Conservation (phyloP, 2,329 filamentous ascomycete genomes). For the Penicillium griseofulvum region DNA sequence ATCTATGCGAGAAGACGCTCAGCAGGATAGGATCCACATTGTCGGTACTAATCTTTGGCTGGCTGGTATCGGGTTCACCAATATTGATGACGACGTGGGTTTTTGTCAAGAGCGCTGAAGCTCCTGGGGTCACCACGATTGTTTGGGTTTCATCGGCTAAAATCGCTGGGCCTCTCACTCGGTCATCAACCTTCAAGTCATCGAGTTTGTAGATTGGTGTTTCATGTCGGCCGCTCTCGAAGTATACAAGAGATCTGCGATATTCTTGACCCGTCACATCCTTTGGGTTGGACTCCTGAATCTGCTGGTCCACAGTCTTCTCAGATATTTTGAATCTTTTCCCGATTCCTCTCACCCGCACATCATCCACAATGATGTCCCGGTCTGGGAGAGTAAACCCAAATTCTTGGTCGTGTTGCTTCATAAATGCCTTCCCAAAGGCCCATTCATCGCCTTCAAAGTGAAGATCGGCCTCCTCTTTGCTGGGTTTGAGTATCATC, state of each 20-base stretch:
- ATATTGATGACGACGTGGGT: slow-evolving; percentile 41
- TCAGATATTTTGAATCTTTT: slow-evolving; percentile 76
- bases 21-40: slow-evolving; percentile 74
- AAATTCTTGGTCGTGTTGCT: slow-evolving; percentile 88
- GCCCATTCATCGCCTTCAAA: slow-evolving; percentile 70
- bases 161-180: slow-evolving; percentile 76
- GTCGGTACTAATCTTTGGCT: slow-evolving; percentile 38
- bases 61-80: slow-evolving; percentile 28
- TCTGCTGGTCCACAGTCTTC: slow-evolving; percentile 63
- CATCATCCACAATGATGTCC: slow-evolving; percentile 87
- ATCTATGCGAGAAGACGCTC: slow-evolving; percentile 75
- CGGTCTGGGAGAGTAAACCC: slow-evolving; percentile 82
- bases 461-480: slow-evolving; percentile 36
- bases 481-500: slow-evolving; percentile 29
- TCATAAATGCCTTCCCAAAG: slow-evolving; percentile 79
- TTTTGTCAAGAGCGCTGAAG: slow-evolving; percentile 38
- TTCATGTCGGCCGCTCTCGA: slow-evolving; percentile 72
- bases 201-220: slow-evolving; percentile 83
- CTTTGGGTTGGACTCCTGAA: slow-evolving; percentile 53
- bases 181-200: slow-evolving; percentile 68
- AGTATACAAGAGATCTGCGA: slow-evolving; percentile 71
- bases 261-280: slow-evolving; percentile 57
- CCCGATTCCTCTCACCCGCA: slow-evolving; percentile 82
- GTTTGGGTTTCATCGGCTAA: slow-evolving; percentile 64
- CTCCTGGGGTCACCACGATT: slow-evolving; percentile 41